Base-by-base conservation (phyloP, 2,329 filamentous ascomycete genomes). In the Raffaelea arxii region DNA sequence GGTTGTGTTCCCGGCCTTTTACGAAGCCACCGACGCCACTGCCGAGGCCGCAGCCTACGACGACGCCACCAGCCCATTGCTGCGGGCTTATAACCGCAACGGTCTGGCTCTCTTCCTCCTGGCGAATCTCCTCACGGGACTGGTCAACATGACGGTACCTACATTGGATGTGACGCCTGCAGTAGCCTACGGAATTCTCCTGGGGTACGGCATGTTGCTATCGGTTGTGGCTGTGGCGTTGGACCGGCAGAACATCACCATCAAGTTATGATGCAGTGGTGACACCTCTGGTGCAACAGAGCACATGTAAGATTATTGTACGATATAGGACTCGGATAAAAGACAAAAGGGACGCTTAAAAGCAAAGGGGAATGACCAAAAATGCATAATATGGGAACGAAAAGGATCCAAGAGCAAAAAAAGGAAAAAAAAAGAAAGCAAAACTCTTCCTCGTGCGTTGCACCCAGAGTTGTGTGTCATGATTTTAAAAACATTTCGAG, bases 51-150 rank as follows among this genome's bases (percentile, higher is more conserved):
- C 82, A 50, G 77, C 77, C 3, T 79, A 81, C 51, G 68, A 75
- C 40, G 69, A 75, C 40, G 84, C 88, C 4, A 96, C 89, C 3
- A 95, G 89, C 59, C 76, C 70, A 32, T 74, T 97, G n/a, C 67
- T 97, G 51, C 72, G 80, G 40, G 86, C 88, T 0, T 94, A 84
- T 60, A 98, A 98, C 61, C 77, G 84, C 46, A 96, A 96, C 56
- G 90, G 92, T 0, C 69, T 98, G 41, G 80, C 78, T 1, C 65
- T 97, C 1, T 98, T 98, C 60, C 64, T 98, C 49, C 59, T 90
- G 32, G 90, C 92, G 3, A 98, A 98, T 59, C 65, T 98, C 41
- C 65, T 95, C 51, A 98, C 92, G 1, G 92, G 92, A 0, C 60
- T 88, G 16, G 83, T 97, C 46, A 98, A 98, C 62, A 71, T 98